Conservation (phyloP, 371 early-diverging fungal genomes). For the Mortierella sp. region DNA sequence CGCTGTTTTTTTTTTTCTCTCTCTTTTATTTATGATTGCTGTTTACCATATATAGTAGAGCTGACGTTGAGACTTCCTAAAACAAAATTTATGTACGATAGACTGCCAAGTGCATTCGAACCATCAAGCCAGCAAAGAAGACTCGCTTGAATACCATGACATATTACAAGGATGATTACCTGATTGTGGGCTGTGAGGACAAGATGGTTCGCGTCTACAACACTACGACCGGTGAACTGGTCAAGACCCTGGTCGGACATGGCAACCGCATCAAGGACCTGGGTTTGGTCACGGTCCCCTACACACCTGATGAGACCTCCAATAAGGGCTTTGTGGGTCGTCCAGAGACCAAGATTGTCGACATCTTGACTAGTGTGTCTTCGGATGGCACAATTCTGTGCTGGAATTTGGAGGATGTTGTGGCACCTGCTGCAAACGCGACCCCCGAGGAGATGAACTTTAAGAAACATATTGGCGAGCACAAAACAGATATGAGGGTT, state of each 20-base stretch:
- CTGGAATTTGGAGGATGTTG: conserved; percentile 68
- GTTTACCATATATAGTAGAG: no score
- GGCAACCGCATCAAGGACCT: conserved; percentile 63
- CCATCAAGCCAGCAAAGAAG: conserved; percentile 64
- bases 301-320: conserved; percentile 58
- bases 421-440: conserved; percentile 33
- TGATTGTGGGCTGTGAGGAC: conserved; percentile 80
- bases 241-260: conserved; percentile 71
- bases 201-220: conserved; percentile 76
- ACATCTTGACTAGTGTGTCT: conserved; percentile 70
- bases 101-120: conserved; percentile 63
- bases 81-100: no score
- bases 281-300: conserved; percentile 55
- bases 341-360: conserved; percentile 48
- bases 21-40: no score
- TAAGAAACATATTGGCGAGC: conserved; percentile 63
- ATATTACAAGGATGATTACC: conserved; percentile 63
- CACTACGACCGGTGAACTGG: conserved; percentile 62
- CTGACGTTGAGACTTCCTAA: no score
- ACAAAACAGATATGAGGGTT: conserved; percentile 75
- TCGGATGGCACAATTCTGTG: conserved; percentile 80
- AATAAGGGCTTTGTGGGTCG: conserved; percentile 53
- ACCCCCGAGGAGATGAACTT: conserved; percentile 33
- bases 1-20: no score
- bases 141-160: conserved; percentile 59